Percentiles rank a stretch among this genome's conserved stretches.
phyloP scores from a whole-genome alignment of 352 stramenopile genomes.

The Globisporangium middletonii region DNA sequence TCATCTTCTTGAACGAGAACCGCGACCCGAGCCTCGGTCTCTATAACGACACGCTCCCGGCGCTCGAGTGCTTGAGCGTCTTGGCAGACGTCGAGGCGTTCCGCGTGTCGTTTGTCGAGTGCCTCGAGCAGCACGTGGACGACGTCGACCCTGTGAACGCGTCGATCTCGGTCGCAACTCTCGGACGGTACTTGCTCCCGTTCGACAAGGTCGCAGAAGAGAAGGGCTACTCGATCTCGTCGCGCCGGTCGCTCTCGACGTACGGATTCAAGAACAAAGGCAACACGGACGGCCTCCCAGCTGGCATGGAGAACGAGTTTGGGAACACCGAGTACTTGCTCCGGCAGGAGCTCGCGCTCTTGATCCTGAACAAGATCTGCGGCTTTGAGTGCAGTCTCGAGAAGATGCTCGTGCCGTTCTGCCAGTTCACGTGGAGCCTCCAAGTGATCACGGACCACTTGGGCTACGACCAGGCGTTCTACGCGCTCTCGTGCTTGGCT shows the following conservation, averaged over 20 bases:
- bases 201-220: slow-evolving; percentile 46
- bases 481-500: slow-evolving; percentile 66
- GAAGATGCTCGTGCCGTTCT: slow-evolving; percentile 68
- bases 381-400: slow-evolving; percentile 66
- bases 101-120: slow-evolving; percentile 46
- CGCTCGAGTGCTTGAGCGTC: slow-evolving; percentile 63
- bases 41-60: slow-evolving; percentile 72
- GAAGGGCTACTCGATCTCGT: slow-evolving; percentile 71
- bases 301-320: slow-evolving; percentile 60
- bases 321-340: slow-evolving; percentile 72
- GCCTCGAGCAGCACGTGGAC: slow-evolving; percentile 58
- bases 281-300: slow-evolving; percentile 25
- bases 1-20: slow-evolving; percentile 78
- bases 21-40: slow-evolving; percentile 62
- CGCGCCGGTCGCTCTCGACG: slow-evolving; percentile 58
- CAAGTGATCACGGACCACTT: slow-evolving; percentile 82
- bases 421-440: slow-evolving; percentile 71
- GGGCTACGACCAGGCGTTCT: slow-evolving; percentile 73
- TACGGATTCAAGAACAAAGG: slow-evolving; percentile 65
- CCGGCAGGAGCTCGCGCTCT: slow-evolving; percentile 64
- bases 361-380: slow-evolving; percentile 80
- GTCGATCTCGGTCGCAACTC: slow-evolving; percentile 65
- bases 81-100: slow-evolving; percentile 61
- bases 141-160: slow-evolving; percentile 55
- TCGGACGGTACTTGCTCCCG: slow-evolving; percentile 68